Evolutionary conservation across 345 rosid species (phyloP).

Genomic region (Raphanus raphanistrum): DNA sequence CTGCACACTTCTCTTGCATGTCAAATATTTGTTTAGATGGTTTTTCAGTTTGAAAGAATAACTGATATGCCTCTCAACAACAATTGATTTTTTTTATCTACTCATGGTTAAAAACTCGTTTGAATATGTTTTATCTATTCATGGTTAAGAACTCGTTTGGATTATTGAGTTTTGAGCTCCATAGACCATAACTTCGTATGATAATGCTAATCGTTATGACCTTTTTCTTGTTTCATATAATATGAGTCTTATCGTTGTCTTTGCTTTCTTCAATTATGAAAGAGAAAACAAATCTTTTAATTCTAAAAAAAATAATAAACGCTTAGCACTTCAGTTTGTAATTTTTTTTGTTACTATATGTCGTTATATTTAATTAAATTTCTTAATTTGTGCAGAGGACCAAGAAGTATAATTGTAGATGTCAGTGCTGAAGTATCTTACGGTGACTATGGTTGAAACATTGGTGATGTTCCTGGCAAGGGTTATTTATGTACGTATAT

Average conservation of each 20-base stretch:
- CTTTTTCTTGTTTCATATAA: not conserved
- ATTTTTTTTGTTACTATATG: too few relatives aligned
- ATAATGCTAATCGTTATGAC: not conserved
- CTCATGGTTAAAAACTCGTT: not conserved
- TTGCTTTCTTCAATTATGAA: not conserved
- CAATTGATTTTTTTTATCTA: not conserved
- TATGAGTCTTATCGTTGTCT: not conserved
- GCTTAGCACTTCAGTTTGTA: too few relatives aligned
- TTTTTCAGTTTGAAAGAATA: not conserved
- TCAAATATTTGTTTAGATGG: not conserved
- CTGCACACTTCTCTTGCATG: conserved; percentile 19
- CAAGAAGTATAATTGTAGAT: conserved; percentile 40
- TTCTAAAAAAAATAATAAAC: not conserved
- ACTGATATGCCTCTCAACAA: not conserved
- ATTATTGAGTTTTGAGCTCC: not conserved
- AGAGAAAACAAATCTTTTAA: not conserved
- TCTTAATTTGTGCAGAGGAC: not conserved
- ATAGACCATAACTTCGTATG: not conserved
- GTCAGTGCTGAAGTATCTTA: conserved; percentile 39
- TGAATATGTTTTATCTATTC: too few relatives aligned
- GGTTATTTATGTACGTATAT: conserved; percentile 45
- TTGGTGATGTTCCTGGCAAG: conserved; percentile 41
- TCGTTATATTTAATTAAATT: too few relatives aligned
- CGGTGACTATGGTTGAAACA: conserved; percentile 38
- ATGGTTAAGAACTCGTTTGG: not conserved